Evolutionary conservation across 768 basidiomycete species (phyloP).

Genomic region (Suillus bovinus): DNA sequence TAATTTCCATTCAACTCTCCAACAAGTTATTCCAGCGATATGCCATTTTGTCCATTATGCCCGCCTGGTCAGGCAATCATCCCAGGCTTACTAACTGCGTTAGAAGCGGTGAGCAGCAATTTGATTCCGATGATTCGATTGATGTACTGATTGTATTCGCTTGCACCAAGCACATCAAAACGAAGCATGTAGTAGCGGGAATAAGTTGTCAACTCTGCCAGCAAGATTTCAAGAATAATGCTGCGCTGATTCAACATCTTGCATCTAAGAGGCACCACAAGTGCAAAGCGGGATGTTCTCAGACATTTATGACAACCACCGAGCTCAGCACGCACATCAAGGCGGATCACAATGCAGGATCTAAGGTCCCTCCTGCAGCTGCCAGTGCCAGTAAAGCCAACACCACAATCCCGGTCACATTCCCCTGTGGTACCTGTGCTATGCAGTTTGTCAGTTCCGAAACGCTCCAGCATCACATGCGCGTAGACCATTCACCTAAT

Average conservation of each 20-base stretch:
- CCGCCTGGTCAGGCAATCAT: background rate
- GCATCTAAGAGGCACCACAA: constrained; percentile 6
- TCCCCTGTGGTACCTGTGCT: background rate
- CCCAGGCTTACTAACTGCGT: background rate
- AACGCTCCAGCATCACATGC: constrained; percentile 5
- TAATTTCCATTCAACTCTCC: background rate
- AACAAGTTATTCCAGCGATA: background rate
- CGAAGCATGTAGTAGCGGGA: background rate
- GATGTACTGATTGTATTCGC: background rate
- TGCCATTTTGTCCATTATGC: constrained; percentile 7
- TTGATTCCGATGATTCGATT: background rate
- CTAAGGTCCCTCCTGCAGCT: background rate
- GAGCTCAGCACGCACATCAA: constrained; percentile 5
- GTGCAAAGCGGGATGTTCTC: background rate
- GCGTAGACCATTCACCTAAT: background rate
- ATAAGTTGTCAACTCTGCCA: background rate
- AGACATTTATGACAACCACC: constrained; percentile 4
- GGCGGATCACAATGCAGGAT: background rate
- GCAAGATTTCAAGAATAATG: background rate
- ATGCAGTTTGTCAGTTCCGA: background rate
- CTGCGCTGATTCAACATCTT: constrained; percentile 6
- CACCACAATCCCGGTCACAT: background rate
- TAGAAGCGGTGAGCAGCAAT: constrained; percentile 1
- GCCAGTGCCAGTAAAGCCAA: background rate
- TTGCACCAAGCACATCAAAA: constrained; percentile 3